Percentiles rank a stretch among this genome's conserved stretches.
phyloP scores from a whole-genome alignment of 2,329 filamentous ascomycete species.

The Sporothrix variecibatus region DNA sequence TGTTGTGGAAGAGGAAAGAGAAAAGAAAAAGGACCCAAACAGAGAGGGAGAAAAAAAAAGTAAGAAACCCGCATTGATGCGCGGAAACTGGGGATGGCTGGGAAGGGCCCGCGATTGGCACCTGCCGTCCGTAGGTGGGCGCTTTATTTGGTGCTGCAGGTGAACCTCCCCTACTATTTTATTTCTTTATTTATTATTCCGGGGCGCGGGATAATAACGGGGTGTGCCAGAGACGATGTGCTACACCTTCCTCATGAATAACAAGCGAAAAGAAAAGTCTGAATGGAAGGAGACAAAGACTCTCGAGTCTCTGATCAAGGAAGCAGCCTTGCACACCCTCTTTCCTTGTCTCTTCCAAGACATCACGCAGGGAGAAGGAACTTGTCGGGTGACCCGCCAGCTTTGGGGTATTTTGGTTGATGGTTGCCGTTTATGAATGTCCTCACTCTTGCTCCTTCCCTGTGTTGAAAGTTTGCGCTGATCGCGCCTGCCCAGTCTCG shows the following conservation, averaged over 20 bases:
- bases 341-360: conserved; percentile 4
- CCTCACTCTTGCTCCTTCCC: neutral
- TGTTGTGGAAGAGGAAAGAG: neutral
- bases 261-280: no score
- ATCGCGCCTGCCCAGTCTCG: conserved; percentile 13
- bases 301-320: neutral
- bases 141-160: neutral
- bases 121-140: conserved; percentile 3
- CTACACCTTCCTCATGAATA: neutral
- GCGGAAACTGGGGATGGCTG: conserved; percentile 24
- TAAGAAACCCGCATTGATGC: conserved; percentile 12
- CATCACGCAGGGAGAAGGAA: conserved; percentile 4
- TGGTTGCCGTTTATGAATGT: conserved; percentile 1
- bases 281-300: neutral
- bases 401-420: neutral
- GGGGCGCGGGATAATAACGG: neutral
- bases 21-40: conserved; percentile 10
- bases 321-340: conserved; percentile 20
- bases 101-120: conserved; percentile 25
- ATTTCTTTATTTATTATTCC: neutral
- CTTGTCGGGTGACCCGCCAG: conserved; percentile 14
- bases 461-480: conserved; percentile 16
- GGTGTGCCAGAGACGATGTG: neutral
- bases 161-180: neutral
- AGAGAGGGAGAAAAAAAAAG: conserved; percentile 16